Evolutionary conservation across 176 grass and related monocot species (phyloP), one percentile per base, ranked within the genome.

Genomic region (Stipa capillata): DNA sequence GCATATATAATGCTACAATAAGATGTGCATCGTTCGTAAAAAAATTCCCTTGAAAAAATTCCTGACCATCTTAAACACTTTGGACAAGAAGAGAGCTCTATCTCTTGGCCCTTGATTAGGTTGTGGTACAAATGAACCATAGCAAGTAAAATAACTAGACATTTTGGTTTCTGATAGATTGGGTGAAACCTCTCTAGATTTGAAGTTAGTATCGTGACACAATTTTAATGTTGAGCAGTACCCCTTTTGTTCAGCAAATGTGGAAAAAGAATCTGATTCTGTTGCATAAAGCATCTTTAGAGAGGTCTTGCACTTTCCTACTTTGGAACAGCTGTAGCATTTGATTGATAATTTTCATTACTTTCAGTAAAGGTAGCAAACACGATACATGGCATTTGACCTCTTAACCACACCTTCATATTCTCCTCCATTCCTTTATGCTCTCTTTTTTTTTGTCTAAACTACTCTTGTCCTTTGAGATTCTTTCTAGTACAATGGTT

Each of bases 191-290:
- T 74, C 52, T 17, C 41, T 54, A 17, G 40, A 62, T 77, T 41
- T 77, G 63, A 75, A 60, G 7, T 73, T 71, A 42, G 79, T 58
- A 43, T 51, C 28, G 63, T 72, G 33, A 69, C 15, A 61, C 65
- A 77, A 72, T 64, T 65, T 76, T 32, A 69, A 39, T 79, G 53
- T 78, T 50, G 31, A 41, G 41, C 58, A 37, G 31, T 40, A 8
- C 59, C 32, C 41, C 58, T 78, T 66, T 79, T 76, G 29, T 85
- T 89, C 13, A 81, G 61, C 56, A 74, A 52, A 61, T 37, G 23
- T 84, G 78, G 43, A 74, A 87, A 49, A 66, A 74, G 91, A 94
- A 94, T 88, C 82, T 77, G 85, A 88, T 94, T 81, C 88, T 84
- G 18, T 73, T 74, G 40, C 57, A 64, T 79, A 88, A 91, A 91